Percentiles rank a stretch among this genome's conserved stretches.
phyloP scores from a whole-genome alignment of 2,329 filamentous ascomycete species.

The Microcyclospora tardicrescens region DNA sequence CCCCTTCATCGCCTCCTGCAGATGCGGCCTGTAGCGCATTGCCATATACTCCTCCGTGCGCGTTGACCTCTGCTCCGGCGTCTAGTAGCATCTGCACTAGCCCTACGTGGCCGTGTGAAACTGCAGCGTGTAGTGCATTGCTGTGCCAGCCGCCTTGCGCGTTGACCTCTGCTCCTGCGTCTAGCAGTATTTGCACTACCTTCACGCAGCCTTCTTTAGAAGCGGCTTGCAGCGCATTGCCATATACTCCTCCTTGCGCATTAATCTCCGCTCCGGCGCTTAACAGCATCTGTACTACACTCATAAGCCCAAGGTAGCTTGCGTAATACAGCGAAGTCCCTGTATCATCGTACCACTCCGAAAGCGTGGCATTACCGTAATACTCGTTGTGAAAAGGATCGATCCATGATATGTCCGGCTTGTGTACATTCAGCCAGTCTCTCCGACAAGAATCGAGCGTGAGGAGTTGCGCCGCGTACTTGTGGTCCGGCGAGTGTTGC shows the following conservation, averaged over 20 bases:
- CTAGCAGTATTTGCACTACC: slow-evolving; percentile 12
- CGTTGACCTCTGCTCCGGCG: slow-evolving; percentile 1
- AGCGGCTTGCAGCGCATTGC: slow-evolving; percentile 2
- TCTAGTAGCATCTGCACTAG: slow-evolving; percentile 2
- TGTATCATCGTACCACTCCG: slow-evolving; percentile 1
- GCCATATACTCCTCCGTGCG: not conserved
- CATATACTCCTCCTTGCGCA: not conserved
- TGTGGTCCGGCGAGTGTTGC: slow-evolving; percentile 1
- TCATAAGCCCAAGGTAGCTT: slow-evolving; percentile 1
- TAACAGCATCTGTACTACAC: not conserved
- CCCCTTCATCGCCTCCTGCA: slow-evolving; percentile 1
- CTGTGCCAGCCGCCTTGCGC: slow-evolving; percentile 2
- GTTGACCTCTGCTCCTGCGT: slow-evolving; percentile 10
- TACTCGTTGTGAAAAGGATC: not conserved
- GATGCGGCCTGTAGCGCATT: slow-evolving; percentile 4
- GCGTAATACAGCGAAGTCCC: slow-evolving; percentile 4
- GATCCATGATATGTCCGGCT: not conserved
- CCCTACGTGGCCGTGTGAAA: not conserved
- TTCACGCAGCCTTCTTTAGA: slow-evolving; percentile 5
- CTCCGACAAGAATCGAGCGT: not conserved
- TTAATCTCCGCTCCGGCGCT: not conserved
- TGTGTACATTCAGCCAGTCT: slow-evolving; percentile 5
- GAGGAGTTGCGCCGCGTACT: slow-evolving; percentile 3
- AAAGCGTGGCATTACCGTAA: no score
- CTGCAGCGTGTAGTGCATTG: slow-evolving; percentile 5